These are phyloP conservation scores for Hymenoscyphus albidus DNA, from an alignment of 2,329 filamentous ascomycete species.

Conservation along the genomic window DNA sequence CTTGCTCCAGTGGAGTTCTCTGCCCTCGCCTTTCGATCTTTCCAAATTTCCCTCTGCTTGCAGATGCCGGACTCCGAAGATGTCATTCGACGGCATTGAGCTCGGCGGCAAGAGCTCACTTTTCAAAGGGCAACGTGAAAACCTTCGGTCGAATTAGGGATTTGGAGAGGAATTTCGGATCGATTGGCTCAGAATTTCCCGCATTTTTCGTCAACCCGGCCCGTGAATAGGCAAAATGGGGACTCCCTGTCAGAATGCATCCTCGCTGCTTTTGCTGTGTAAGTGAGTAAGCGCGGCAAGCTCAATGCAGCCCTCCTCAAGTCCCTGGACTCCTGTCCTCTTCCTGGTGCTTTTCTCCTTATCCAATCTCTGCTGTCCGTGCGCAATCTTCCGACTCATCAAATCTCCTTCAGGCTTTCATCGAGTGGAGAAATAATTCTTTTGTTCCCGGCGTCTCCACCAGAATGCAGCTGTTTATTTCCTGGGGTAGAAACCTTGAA, in stretches of 20 bases:
- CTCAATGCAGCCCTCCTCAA: conserved; percentile 10
- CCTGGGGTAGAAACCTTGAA: not conserved
- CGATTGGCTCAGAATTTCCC: conserved; percentile 28
- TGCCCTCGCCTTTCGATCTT: not conserved
- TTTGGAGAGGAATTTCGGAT: conserved; percentile 26
- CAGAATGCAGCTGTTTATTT: not conserved
- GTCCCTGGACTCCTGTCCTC: not conserved
- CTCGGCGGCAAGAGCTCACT: conserved; percentile 40
- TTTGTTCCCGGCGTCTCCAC: not conserved
- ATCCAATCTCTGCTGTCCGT: conserved; percentile 6
- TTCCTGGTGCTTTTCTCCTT: conserved; percentile 1
- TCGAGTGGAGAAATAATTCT: conserved; percentile 1
- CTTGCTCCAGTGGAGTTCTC: conserved; percentile 1
- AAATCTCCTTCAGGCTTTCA: conserved; percentile 1
- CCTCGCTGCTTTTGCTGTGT: conserved; percentile 19
- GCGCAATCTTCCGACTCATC: conserved; percentile 1
- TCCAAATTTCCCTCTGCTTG: not conserved
- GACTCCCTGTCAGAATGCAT: conserved; percentile 11
- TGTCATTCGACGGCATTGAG: conserved; percentile 20
- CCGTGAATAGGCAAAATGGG: conserved; percentile 22
- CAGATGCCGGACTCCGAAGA: conserved; percentile 3
- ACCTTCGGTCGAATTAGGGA: conserved; percentile 23
- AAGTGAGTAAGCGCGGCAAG: conserved; percentile 17
- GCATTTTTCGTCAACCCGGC: conserved; percentile 15
- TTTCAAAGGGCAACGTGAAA: conserved; percentile 41